Conservation (phyloP, 2,329 filamentous ascomycete species). For the Aspergillus spinulosporus region DNA sequence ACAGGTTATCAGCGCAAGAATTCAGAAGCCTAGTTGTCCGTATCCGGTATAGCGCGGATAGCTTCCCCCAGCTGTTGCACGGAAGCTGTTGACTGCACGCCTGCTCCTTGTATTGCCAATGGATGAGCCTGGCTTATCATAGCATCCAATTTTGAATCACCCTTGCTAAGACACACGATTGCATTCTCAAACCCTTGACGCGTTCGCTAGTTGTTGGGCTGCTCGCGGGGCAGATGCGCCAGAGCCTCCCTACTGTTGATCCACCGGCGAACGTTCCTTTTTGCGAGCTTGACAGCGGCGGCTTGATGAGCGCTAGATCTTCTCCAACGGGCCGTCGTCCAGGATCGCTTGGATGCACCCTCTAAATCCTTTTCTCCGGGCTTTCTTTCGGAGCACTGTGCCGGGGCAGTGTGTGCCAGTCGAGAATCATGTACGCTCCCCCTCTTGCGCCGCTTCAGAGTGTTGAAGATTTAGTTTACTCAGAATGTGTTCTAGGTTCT, state of each 20-base stretch:
- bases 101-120: conserved; percentile 8
- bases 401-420: conserved; percentile 87
- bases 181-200: neutral
- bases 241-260: conserved; percentile 34
- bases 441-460: neutral
- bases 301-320: conserved; percentile 42
- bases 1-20: neutral
- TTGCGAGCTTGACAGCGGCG: conserved; percentile 28
- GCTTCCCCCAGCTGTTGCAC: conserved; percentile 28
- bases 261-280: conserved; percentile 27
- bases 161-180: neutral
- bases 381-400: conserved; percentile 97
- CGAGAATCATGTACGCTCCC: conserved; percentile 70
- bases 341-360: conserved; percentile 79
- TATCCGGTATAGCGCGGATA: conserved; percentile 34
- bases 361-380: conserved; percentile 96
- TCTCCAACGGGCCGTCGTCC: conserved; percentile 40
- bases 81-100: conserved; percentile 23
- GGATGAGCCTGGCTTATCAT: conserved; percentile 3
- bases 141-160: neutral
- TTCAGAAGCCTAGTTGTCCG: conserved; percentile 18
- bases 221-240: conserved; percentile 29
- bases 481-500: conserved; percentile 60
- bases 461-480: conserved; percentile 16
- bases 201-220: conserved; percentile 10